phyloP scores from a whole-genome alignment of 768 basidiomycete genomes.

The Mycena epipterygia region DNA sequence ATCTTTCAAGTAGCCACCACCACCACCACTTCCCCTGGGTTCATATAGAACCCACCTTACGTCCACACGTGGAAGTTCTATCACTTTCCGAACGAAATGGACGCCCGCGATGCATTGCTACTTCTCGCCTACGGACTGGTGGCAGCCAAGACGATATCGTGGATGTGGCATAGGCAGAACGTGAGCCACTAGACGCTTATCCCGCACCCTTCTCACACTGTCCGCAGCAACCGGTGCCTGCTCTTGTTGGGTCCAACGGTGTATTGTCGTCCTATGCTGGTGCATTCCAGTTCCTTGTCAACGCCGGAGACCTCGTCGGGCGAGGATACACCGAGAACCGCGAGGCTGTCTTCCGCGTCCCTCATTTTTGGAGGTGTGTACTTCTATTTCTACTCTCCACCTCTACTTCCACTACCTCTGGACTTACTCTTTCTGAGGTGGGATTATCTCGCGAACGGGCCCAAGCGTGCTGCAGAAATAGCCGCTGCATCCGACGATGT shows the following conservation, averaged over 20 bases:
- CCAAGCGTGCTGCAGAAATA: neutral
- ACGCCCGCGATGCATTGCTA: neutral
- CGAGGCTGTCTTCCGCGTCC: conserved; percentile 9
- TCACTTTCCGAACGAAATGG: too few relatives aligned
- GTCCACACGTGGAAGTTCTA: too few relatives aligned
- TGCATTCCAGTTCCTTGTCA: neutral
- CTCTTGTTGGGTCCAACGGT: too few relatives aligned
- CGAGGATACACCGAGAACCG: neutral
- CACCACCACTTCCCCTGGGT: too few relatives aligned
- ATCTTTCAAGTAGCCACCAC: too few relatives aligned
- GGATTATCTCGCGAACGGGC: neutral
- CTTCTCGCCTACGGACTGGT: neutral
- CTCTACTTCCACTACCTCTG: too few relatives aligned
- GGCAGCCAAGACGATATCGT: neutral
- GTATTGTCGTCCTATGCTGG: neutral
- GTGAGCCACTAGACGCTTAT: neutral
- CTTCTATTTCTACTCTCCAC: too few relatives aligned
- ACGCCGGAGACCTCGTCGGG: neutral
- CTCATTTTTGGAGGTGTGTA: too few relatives aligned
- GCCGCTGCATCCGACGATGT: neutral
- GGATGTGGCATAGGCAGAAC: neutral
- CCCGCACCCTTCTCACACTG: neutral
- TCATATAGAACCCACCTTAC: too few relatives aligned
- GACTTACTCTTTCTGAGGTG: neutral
- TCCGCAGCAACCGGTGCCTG: too few relatives aligned